Base-by-base conservation (phyloP, 768 basidiomycete species). In the Auricularia heimuer region DNA sequence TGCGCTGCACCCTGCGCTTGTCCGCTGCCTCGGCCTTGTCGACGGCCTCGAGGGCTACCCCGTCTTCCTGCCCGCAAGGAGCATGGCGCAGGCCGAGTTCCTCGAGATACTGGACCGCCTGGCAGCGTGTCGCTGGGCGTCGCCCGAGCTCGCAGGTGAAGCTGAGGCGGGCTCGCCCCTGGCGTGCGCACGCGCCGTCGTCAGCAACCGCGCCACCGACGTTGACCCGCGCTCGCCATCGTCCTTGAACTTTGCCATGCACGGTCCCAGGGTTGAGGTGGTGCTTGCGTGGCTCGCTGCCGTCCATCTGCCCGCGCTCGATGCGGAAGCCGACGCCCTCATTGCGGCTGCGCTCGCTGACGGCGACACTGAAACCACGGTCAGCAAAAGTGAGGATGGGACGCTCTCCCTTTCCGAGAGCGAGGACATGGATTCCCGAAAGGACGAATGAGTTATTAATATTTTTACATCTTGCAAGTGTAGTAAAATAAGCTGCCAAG, bases 61-160 rank as follows among this genome's bases (percentile, higher is more conserved):
- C 7, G 81, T 95, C 60, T 95, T 95, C 74, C 77, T 92, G 0
- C 90, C 91, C 8, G 90, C 93, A 14, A 80, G 93, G 37, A 92
- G 90, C 12, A 91, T 94, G 88, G 86, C 88, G 0, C 93, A 95
- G 71, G 91, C 91, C 10, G 92, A 94, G 75, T 94, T 93, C 69
- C 78, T 92, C 65, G 93, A 95, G 74, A 80, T 91, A 7, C 78
- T 94, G 65, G 92, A 94, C 69, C 83, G 93, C 10, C 83, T 95
- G 54, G 86, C 89, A 0, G 75, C 81, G 8, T 87, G 39, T 14
- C 39, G 90, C 0, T 95, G 93, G 93, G 81, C 75, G 65, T 78
- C 78, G 24, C 91, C 90, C 6, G 73, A 82, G 11, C 63, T 62
- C 18, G 54, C 36, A 6, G 4, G 14, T 3, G 45, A 47, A 8